These are phyloP conservation scores for Boletellus emodensis DNA, from an alignment of 768 basidiomycete genomes.

Conservation along the genomic window DNA sequence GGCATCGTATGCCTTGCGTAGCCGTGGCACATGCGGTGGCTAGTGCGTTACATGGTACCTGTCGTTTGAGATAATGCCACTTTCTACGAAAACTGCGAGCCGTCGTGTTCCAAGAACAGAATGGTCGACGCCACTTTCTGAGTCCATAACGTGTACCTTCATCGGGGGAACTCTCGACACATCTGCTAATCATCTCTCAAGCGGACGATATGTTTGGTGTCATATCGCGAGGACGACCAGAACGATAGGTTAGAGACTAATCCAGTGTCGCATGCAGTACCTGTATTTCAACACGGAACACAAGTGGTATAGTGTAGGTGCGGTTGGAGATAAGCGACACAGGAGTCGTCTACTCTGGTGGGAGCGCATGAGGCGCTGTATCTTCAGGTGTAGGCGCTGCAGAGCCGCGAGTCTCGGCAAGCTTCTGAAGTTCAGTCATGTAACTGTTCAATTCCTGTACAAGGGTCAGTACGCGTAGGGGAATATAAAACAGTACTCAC, in stretches of 20 bases:
- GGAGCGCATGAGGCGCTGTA: neutral
- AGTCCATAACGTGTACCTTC: no score
- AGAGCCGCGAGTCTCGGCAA: slow-evolving; percentile 12
- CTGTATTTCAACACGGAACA: slow-evolving; percentile 4
- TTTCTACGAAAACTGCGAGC: no score
- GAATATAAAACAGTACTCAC: slow-evolving; percentile 32
- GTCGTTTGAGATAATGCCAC: no score
- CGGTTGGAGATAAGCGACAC: neutral
- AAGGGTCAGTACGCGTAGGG: slow-evolving; percentile 5
- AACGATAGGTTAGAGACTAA: neutral
- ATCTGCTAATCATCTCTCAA: no score
- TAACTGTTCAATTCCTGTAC: slow-evolving; percentile 30
- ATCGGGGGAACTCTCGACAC: neutral
- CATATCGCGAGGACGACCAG: neutral
- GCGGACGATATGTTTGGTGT: neutral
- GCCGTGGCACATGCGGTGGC: no score
- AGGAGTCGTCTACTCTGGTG: slow-evolving; percentile 12
- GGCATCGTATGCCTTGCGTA: no score
- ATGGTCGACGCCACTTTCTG: neutral
- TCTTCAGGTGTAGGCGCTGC: neutral
- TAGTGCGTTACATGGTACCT: no score
- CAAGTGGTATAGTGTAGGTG: neutral
- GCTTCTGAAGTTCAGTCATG: slow-evolving; percentile 29
- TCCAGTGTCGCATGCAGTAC: neutral
- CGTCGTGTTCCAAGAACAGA: neutral